Evolutionary conservation across 2,329 filamentous ascomycete genomes (phyloP).

Genomic region (Arthrocladium fulminans): DNA sequence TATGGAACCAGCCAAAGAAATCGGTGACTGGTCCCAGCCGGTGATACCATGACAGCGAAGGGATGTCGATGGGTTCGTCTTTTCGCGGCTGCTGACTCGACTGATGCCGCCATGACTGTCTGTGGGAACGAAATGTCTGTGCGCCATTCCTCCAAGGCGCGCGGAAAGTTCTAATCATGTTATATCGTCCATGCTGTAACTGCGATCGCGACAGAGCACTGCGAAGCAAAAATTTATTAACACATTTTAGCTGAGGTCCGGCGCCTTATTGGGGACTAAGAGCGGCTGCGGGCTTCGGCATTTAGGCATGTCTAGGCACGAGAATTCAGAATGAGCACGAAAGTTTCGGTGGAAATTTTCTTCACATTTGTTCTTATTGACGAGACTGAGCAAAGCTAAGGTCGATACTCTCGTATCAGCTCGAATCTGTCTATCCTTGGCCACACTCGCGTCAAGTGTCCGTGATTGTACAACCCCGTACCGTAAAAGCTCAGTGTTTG

Average conservation of each 20-base stretch:
- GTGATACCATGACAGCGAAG: slow-evolving; percentile 21
- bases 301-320: neutral
- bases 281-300: neutral
- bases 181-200: slow-evolving; percentile 3
- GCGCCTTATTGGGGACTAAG: neutral
- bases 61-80: slow-evolving; percentile 19
- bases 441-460: neutral
- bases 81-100: slow-evolving; percentile 6
- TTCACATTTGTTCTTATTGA: slow-evolving; percentile 2
- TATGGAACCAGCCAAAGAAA: slow-evolving; percentile 27
- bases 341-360: neutral
- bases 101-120: neutral
- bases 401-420: neutral
- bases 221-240: too few relatives aligned
- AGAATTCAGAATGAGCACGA: neutral
- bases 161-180: slow-evolving; percentile 1
- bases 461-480: slow-evolving; percentile 7
- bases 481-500: slow-evolving; percentile 1
- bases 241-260: neutral
- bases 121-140: neutral
- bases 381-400: slow-evolving; percentile 1
- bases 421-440: slow-evolving; percentile 2
- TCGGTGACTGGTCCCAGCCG: slow-evolving; percentile 21
- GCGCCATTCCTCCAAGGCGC: slow-evolving; percentile 1
- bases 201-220: too few relatives aligned